These are phyloP conservation scores for Thielaviopsis euricoi DNA, from an alignment of 2,329 filamentous ascomycete genomes.

Conservation along the genomic window DNA sequence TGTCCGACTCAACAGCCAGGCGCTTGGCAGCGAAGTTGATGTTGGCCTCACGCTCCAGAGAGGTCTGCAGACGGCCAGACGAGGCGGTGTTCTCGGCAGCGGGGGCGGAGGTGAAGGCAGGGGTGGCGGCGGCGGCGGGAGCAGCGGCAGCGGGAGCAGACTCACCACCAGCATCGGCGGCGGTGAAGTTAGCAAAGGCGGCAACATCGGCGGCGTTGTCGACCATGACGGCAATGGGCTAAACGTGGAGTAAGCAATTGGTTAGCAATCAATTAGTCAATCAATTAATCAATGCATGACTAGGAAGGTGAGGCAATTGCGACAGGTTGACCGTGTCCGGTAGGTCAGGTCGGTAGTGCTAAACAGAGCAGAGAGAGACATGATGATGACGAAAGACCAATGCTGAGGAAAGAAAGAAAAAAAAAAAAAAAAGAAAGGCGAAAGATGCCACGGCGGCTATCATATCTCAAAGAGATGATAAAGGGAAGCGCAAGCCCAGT, in stretches of 20 bases:
- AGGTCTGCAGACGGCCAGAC: slow-evolving; percentile 63
- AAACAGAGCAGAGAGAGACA: background rate
- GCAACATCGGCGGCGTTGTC: slow-evolving; percentile 79
- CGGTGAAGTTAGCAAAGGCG: slow-evolving; percentile 75
- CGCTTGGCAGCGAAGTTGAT: slow-evolving; percentile 59
- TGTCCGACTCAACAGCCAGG: slow-evolving; percentile 69
- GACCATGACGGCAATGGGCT: slow-evolving; percentile 93
- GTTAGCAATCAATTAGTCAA: slow-evolving; percentile 1
- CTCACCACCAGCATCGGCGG: slow-evolving; percentile 76
- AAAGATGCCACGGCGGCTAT: slow-evolving; percentile 7
- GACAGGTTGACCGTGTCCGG: background rate
- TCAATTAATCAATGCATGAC: background rate
- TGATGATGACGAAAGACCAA: background rate
- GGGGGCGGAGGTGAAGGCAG: slow-evolving; percentile 20
- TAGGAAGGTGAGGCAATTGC: background rate
- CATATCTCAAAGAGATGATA: background rate
- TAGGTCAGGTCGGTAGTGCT: background rate
- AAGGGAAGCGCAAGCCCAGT: slow-evolving; percentile 10
- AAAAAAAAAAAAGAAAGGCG: slow-evolving; percentile 7
- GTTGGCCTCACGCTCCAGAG: slow-evolving; percentile 67
- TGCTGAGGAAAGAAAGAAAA: slow-evolving; percentile 4
- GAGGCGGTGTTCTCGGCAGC: slow-evolving; percentile 54
- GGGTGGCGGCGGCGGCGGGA: slow-evolving; percentile 36
- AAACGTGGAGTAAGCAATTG: slow-evolving; percentile 11
- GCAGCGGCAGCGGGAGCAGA: slow-evolving; percentile 48